These are phyloP conservation scores for Ilyonectria robusta DNA, from an alignment of 2,329 filamentous ascomycete genomes.

Conservation along the genomic window DNA sequence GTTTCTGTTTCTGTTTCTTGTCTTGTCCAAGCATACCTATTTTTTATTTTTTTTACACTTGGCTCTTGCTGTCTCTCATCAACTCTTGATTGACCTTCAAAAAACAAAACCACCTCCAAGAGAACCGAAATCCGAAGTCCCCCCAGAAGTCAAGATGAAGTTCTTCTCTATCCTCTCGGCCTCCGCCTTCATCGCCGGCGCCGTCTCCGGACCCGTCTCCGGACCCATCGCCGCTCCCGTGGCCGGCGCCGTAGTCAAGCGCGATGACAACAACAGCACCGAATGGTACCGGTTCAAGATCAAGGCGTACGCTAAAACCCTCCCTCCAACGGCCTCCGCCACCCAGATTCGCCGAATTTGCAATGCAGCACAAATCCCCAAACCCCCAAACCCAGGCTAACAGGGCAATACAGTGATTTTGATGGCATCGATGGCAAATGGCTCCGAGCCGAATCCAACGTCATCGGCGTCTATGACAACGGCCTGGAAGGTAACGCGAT, in stretches of 20 bases:
- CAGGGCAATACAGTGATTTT: background rate
- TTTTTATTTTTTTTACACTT: background rate
- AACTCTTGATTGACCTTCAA: background rate
- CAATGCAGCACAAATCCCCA: background rate
- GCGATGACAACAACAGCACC: background rate
- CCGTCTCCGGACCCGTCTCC: conserved; percentile 4
- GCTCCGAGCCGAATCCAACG: conserved; percentile 3
- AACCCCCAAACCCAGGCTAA: conserved; percentile 8
- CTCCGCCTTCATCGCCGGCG: conserved; percentile 13
- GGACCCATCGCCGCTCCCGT: background rate
- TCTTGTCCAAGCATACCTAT: background rate
- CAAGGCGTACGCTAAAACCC: conserved; percentile 21
- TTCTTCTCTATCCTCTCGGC: conserved; percentile 19
- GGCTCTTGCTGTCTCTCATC: background rate
- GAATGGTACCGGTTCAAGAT: conserved; percentile 20
- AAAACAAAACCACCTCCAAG: background rate
- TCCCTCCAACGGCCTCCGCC: background rate
- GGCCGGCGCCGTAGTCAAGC: background rate
- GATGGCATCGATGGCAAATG: conserved; percentile 22
- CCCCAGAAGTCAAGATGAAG: conserved; percentile 26
- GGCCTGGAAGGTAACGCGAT: background rate
- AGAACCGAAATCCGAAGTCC: background rate
- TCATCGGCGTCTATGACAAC: conserved; percentile 22
- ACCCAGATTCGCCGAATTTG: background rate
- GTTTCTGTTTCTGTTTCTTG: background rate